These are phyloP conservation scores for Pedinophyceae sp. DNA, from an alignment of 139 green algal genomes.

Conservation along the genomic window DNA sequence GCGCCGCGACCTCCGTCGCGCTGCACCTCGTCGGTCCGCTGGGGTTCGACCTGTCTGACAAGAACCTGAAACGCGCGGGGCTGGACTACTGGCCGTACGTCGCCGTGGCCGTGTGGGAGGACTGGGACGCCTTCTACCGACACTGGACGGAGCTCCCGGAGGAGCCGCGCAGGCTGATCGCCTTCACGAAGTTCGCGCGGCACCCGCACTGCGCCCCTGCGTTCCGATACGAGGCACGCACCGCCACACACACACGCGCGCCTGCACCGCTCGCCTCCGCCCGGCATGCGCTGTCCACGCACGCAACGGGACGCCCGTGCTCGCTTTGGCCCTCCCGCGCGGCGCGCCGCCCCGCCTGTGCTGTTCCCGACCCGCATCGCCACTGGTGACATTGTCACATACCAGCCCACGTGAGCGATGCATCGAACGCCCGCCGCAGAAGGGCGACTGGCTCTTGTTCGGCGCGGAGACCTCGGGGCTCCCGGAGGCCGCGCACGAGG, in stretches of 20 bases:
- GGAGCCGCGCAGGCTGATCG: too few relatives aligned
- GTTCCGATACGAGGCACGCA: not conserved
- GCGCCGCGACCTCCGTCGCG: constrained; percentile 38
- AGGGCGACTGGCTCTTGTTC: constrained; percentile 35
- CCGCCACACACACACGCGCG: not conserved
- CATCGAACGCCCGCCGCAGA: too few relatives aligned
- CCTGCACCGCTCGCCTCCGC: not conserved
- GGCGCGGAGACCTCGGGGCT: constrained; percentile 59
- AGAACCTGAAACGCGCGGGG: constrained; percentile 59
- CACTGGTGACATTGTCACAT: too few relatives aligned
- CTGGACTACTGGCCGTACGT: constrained; percentile 77
- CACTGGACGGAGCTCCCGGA: not conserved
- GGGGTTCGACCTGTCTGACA: constrained; percentile 58
- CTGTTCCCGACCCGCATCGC: too few relatives aligned
- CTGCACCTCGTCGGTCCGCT: constrained; percentile 71
- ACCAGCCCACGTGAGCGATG: too few relatives aligned
- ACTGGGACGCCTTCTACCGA: constrained; percentile 26
- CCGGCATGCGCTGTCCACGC: too few relatives aligned
- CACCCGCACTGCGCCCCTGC: not conserved
- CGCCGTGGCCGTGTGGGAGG: constrained; percentile 45
- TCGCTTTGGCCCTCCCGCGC: too few relatives aligned
- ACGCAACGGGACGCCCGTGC: too few relatives aligned
- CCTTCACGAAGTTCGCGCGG: constrained; percentile 64
- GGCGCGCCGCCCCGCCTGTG: too few relatives aligned
- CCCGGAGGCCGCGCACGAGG: constrained; percentile 38